Evolutionary conservation across 179 eudicot genomes (phyloP), one percentile per base, ranked within the genome.

Genomic region (Spergularia azorica): DNA sequence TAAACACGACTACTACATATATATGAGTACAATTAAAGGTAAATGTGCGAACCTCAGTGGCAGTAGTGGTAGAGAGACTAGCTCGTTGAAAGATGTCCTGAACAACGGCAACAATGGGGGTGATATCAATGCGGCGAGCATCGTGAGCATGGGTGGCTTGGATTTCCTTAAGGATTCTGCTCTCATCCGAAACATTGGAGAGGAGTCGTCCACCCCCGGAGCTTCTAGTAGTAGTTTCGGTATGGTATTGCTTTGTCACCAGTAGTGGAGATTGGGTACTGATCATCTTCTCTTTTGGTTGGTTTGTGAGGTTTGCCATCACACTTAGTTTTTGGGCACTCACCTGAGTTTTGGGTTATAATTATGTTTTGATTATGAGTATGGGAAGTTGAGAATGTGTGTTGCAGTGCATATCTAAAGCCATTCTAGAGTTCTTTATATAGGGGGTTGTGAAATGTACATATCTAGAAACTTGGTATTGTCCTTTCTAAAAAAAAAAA

Each of bases 101-200:
- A 2, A 88, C 75, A 75, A 90, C 77, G 20, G 72, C 71, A 18
- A 92, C 82, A 63, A 92, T 84, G 1, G 90, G 89, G 3, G 80
- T 83, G 43, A 84, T 84, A 12, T 93, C 93, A 43, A 91, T 86
- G 18, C 79, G 85, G 8, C 84, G 89, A 9, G 90, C 91, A 82
- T 91, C 93, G 6, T 89, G 94, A 52, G 90, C 72, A 68, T 91
- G 97, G 13, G 97, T 90, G 3, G 85, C 87, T 56, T 76, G 89
- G 43, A 92, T 88, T 71, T 90, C 91, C 78, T 84, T 90, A 74
- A 78, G 87, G 88, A 90, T 87, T 18, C 87, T 88, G 67, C 70
- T 77, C 65, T 90, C 98, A 9, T 93, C 95, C 2, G 95, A 87
- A 15, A 64, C 68, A 17, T 86, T 76, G 38, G 88, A 74, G 74